Evolutionary conservation across 352 stramenopile genomes (phyloP), one percentile per base, ranked within the genome.

Genomic region (Globisporangium yorkense): DNA sequence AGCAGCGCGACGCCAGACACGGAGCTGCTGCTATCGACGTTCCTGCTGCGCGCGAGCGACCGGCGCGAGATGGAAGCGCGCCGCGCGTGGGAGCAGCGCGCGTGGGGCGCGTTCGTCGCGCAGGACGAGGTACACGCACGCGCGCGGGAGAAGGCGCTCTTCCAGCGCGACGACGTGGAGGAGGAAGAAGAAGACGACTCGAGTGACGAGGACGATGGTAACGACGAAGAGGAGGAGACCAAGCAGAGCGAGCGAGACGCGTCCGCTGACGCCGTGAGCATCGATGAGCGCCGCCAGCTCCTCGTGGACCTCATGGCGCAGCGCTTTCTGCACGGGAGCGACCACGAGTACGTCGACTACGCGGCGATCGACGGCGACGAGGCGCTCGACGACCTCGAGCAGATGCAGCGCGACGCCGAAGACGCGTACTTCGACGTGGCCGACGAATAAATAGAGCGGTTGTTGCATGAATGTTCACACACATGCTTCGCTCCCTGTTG

Each of bases 391-490:
- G 77, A 92, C 66, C 64, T 80, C 40, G 70, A 75, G 5, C 66
- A 80, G 62, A 81, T 89, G 51, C 67, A 91, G 57, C 85, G 76
- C 46, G 85, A 94, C 66, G 81, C 81, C 7, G 75, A 94, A 69
- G 83, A 94, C 31, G 66, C 67, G 29, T 94, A 92, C 51, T 94
- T 94, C 62, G 75, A 58, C 46, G 59, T 72, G 24, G 67, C 69
- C 13, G 44, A 56, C 33, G 50, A 63, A 37, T 13, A 5, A 0
- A 15, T 53, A 21, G 12, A 24, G n/a, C 5, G 6, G 20, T 47
- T 18, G 16, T 12, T 43, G 39, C 39, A 43, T 43, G 39, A 43
- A 43, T 43, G 33, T 43, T 4, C 39, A 43, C 10, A 43, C 8
- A 27, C 24, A 21, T 46, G 15, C 7, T 12, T 46, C 40, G 40